Evolutionary conservation across 2,329 filamentous ascomycete genomes (phyloP), one percentile per base, ranked within the genome.

Genomic region (Cyphellophora attinorum): DNA sequence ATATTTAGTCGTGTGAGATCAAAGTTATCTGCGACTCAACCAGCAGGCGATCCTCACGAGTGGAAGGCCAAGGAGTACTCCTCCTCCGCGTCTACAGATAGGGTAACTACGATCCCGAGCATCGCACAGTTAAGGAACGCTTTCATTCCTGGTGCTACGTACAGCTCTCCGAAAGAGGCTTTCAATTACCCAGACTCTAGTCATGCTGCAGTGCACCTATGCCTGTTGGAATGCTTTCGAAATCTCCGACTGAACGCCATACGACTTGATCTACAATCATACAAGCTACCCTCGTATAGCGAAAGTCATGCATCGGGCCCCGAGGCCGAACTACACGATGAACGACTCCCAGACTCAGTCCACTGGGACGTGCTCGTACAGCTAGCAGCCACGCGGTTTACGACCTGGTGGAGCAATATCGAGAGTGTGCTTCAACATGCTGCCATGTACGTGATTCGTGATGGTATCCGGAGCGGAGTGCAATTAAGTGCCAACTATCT

Each of bases 211-310:
- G 38, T 37, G n/a, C 41, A 46, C 27, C 30, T 46, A 13, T 27
- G 23, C 12, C 28, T 46, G 13, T 27, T 44, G 13, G 43, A 46
- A 27, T 41, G 43, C 31, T 46, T 46, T 19, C 32, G 19, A 11
- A 39, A 34, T 11, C 35, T 46, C 14, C 41, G 31, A 19, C 13
- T 28, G 3, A 35, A 17, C 6, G 40, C 28, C 8, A 12, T 19
- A 18, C 12, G 19, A 12, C 8, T 17, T 34, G 17, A 30, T n/a
- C 14, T 35, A 40, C 15, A 23, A 18, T 18, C 25, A 38, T n/a
- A 34, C 38, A 21, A 31, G 33, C 16, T 16, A 35, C 8, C 33
- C 23, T 23, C 19, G 31, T 25, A 27, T 34, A 6, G 38, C 33
- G 15, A 34, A 17, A n/a, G n/a, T n/a, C n/a, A n/a, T n/a, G 21